phyloP scores from a whole-genome alignment of 257 asterid species.

The Petrea volubilis region DNA sequence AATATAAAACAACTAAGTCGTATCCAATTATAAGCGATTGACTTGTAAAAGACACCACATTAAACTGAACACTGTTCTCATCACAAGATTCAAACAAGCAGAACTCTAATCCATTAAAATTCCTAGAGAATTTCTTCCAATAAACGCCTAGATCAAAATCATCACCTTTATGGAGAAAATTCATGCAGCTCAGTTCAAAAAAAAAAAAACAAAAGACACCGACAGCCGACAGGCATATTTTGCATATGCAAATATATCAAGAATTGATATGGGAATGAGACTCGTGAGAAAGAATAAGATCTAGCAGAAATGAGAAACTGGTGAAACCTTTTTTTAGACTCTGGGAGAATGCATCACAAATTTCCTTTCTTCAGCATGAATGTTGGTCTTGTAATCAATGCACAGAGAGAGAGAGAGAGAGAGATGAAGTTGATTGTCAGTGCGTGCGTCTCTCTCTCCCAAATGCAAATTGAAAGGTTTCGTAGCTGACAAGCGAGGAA shows the following conservation, averaged over 20 bases:
- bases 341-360: conserved; percentile 21
- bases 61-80: not conserved
- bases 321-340: conserved; percentile 28
- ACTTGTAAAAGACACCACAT: conserved; percentile 12
- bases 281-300: conserved; percentile 18
- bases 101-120: not conserved
- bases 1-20: not conserved
- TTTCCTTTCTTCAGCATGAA: conserved; percentile 27
- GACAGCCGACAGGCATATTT: conserved; percentile 5
- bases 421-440: conserved; percentile 7
- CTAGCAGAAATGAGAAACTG: conserved; percentile 20
- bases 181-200: conserved; percentile 5
- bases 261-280: not conserved
- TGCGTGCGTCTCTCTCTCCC: not conserved
- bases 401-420: conserved; percentile 15
- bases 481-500: conserved; percentile 45
- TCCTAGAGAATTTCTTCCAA: not conserved
- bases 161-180: not conserved
- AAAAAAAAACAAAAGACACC: not conserved
- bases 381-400: conserved; percentile 11
- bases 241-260: not conserved
- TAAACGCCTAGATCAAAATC: conserved; percentile 25
- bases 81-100: not conserved
- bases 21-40: conserved; percentile 4
- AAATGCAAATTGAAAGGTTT: conserved; percentile 32